Base-by-base conservation (phyloP, 139 green algal species). In the Asterochloris sp. region DNA sequence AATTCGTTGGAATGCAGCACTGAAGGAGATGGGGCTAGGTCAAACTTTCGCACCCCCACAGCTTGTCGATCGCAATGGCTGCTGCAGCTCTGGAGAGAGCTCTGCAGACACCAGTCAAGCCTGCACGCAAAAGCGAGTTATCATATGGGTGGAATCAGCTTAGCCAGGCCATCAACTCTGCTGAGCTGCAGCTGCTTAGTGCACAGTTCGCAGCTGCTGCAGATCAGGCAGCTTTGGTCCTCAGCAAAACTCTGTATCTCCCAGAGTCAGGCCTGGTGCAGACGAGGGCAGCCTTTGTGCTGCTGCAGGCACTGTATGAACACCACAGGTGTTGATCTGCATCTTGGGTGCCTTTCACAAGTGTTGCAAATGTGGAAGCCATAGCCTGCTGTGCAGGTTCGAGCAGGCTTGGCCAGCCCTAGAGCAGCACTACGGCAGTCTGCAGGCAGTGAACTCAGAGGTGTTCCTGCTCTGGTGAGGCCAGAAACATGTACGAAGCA, bases 301-400 rank as follows among this genome's bases (percentile, higher is more conserved):
- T 29, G 19, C 76, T 80, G n/a, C 76, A 80, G 26, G 76, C 76
- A 12, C 60, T 80, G 60, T 80, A 80, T 26, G 76, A 80, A 62
- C 76, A 69, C 10, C 60, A 80, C 60, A 80, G 76, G 76, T 80
- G 60, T n/a, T 29, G 21, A 54, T 54, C 38, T 54, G 38, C 38
- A 54, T 2, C 38, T 54, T 6, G 6, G 38, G 2, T 54, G 6
- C 38, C 38, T 10, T 6, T 6, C 6, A 54, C 38, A 54, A 54
- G 2, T 54, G 38, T 2, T 54, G 38, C 38, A 54, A 54, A 10
- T 6, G 6, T 64, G 63, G 66, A 21, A 26, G 17, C 19, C 66
- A 71, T 71, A 19, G 26, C 16, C 12, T 64, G 15, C 15, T 64
- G 13, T 29, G 24, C 0, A 21, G 38, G 21, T 80, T n/a, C 21